Percentiles rank a stretch among this genome's conserved stretches.
phyloP scores from a whole-genome alignment of 441 rosid species.

The Raphanus hybrid region DNA sequence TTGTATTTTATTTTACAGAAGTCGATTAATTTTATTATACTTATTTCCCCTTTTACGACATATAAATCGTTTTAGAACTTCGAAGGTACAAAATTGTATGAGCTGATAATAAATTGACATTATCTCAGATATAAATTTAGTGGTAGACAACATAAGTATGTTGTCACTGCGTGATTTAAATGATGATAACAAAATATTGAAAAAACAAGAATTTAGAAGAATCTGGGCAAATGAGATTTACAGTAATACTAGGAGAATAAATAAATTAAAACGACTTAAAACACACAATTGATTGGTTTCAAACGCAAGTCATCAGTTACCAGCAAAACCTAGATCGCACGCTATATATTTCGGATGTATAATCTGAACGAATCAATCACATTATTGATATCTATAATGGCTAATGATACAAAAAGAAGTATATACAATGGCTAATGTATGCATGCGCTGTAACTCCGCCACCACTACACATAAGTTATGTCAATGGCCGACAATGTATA shows the following conservation, averaged over 20 bases:
- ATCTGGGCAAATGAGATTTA: slow-evolving; percentile 7
- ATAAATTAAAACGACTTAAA: not conserved
- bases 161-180: slow-evolving; percentile 1
- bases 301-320: not conserved
- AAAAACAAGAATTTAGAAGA: not conserved
- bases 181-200: not conserved
- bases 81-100: not conserved
- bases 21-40: not conserved
- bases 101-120: slow-evolving; percentile 12
- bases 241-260: not conserved
- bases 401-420: slow-evolving; percentile 6
- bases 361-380: not conserved
- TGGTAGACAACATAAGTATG: slow-evolving; percentile 26
- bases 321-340: slow-evolving; percentile 8
- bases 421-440: slow-evolving; percentile 20
- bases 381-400: slow-evolving; percentile 14
- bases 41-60: not conserved
- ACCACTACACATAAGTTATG: slow-evolving; percentile 16
- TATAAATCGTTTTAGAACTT: not conserved
- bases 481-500: slow-evolving; percentile 37
- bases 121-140: not conserved
- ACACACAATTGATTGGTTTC: not conserved
- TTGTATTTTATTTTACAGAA: not conserved
- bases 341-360: not conserved
- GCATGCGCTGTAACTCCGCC: slow-evolving; percentile 40